Percentiles rank a stretch among this genome's conserved stretches.
These are phyloP conservation scores for Fusarium sp. DNA, from an alignment of 2,329 filamentous ascomycete species.

Conservation along the genomic window DNA sequence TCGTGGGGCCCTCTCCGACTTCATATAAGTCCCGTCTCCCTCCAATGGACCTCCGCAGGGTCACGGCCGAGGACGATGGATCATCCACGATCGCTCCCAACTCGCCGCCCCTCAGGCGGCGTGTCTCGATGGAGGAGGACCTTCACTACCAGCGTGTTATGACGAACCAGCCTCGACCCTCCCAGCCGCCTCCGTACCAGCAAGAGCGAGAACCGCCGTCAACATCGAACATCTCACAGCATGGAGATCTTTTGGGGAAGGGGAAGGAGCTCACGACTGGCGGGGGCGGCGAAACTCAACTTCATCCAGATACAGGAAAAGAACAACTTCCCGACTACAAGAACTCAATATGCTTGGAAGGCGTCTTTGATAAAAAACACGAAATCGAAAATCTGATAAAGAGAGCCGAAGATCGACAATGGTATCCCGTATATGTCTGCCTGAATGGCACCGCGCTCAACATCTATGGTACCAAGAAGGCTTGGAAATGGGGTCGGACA, in stretches of 20 bases:
- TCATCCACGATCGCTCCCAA: conserved; percentile 46
- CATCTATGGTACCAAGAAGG: conserved; percentile 71
- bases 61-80: conserved; percentile 49
- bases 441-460: conserved; percentile 76
- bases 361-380: conserved; percentile 70
- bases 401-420: conserved; percentile 70
- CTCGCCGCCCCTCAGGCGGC: conserved; percentile 56
- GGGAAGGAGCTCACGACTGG: conserved; percentile 33
- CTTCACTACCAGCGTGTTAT: conserved; percentile 64
- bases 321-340: conserved; percentile 68
- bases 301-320: conserved; percentile 39
- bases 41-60: conserved; percentile 51
- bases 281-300: conserved; percentile 35
- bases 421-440: conserved; percentile 71
- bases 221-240: conserved; percentile 26
- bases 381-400: conserved; percentile 74
- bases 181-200: conserved; percentile 61
- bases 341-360: conserved; percentile 65
- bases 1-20: conserved; percentile 35
- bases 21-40: conserved; percentile 43
- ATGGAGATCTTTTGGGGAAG: conserved; percentile 33
- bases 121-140: conserved; percentile 67
- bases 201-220: conserved; percentile 39
- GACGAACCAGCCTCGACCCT: conserved; percentile 58
- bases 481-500: conserved; percentile 62